A percentile compares a stretch with the other conserved stretches of the same genome.
These are phyloP conservation scores for Plasmodium knowlesi DNA, from an alignment of 169 alveolate species.

Conservation along the genomic window DNA sequence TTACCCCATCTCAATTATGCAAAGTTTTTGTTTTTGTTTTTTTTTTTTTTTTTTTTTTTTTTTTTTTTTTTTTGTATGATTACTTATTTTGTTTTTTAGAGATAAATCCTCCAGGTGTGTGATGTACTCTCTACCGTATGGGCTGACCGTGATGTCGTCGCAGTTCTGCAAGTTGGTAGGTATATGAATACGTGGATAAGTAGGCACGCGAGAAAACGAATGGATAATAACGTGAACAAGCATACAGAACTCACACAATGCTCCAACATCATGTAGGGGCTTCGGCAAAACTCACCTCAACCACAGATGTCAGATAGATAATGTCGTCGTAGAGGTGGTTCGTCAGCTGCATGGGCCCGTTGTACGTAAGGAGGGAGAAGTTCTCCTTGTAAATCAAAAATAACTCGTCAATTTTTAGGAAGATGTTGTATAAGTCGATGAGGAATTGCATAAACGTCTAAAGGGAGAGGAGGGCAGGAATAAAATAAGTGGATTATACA, in stretches of 20 bases:
- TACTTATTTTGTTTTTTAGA: slow-evolving; percentile 54
- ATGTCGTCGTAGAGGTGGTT: slow-evolving; percentile 59
- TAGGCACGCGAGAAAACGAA: background rate
- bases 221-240: background rate
- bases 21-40: background rate
- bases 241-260: background rate
- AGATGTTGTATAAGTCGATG: slow-evolving; percentile 62
- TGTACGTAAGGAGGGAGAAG: slow-evolving; percentile 44
- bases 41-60: background rate
- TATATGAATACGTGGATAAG: background rate
- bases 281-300: slow-evolving; percentile 22
- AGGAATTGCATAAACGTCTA: slow-evolving; percentile 64
- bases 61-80: background rate
- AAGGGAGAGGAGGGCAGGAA: background rate
- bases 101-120: slow-evolving; percentile 51
- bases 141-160: slow-evolving; percentile 44
- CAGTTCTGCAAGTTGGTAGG: slow-evolving; percentile 15
- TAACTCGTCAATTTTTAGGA: slow-evolving; percentile 57
- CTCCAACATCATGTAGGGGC: background rate
- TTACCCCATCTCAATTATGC: background rate
- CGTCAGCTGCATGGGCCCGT: slow-evolving; percentile 57
- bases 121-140: slow-evolving; percentile 64
- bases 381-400: slow-evolving; percentile 15
- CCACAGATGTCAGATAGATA: slow-evolving; percentile 47
- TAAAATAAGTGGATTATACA: background rate